A percentile compares a stretch with the other conserved stretches of the same genome.
These are phyloP conservation scores for Acanthamoeba royreba DNA, from an alignment of 208 protist species.

Conservation along the genomic window DNA sequence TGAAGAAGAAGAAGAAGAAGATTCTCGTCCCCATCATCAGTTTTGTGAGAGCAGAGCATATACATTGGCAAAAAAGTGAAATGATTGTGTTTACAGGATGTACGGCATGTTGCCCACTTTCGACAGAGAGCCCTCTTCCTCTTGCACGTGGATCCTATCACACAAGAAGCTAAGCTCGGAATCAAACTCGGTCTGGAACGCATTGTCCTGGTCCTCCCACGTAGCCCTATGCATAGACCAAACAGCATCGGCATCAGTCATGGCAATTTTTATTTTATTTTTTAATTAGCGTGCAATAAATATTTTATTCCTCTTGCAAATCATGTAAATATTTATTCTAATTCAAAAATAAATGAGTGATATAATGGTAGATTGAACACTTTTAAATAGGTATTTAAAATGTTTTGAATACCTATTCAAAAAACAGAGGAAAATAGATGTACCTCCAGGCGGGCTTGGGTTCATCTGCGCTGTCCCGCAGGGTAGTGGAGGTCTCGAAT, in stretches of 20 bases:
- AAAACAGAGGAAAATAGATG: no score
- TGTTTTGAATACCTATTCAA: no score
- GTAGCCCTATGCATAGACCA: not conserved
- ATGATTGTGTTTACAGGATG: slow-evolving; percentile 17
- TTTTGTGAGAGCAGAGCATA: not conserved
- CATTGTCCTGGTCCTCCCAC: not conserved
- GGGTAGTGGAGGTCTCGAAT: not conserved
- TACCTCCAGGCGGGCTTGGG: not conserved
- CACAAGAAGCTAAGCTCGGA: not conserved
- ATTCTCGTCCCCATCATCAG: not conserved
- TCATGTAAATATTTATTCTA: no score
- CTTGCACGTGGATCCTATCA: not conserved
- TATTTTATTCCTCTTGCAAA: no score
- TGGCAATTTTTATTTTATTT: no score
- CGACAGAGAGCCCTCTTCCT: not conserved
- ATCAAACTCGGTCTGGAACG: slow-evolving; percentile 8
- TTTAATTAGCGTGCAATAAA: no score
- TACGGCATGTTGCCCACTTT: not conserved
- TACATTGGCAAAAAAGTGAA: not conserved
- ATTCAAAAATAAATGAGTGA: no score
- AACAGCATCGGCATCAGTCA: no score
- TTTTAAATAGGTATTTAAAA: no score
- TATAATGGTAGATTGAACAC: no score
- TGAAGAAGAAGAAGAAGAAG: not conserved
- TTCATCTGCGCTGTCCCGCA: not conserved